Evolutionary conservation across 2,329 filamentous ascomycete genomes (phyloP).

Genomic region (Phaeosphaeriaceae sp.): DNA sequence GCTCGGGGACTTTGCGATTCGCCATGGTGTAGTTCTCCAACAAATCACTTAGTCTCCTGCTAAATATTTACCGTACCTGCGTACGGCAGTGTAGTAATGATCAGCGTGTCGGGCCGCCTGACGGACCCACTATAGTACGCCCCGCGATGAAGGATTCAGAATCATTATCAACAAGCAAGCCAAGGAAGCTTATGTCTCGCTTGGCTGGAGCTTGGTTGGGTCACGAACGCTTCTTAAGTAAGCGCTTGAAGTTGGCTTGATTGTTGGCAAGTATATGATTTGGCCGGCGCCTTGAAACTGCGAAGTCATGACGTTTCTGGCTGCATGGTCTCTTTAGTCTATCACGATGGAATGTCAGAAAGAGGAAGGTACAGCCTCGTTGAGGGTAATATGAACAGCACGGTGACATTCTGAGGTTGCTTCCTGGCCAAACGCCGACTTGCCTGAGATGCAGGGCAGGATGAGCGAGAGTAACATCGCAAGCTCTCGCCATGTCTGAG

Average conservation of each 20-base stretch:
- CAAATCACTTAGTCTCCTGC: neutral
- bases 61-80: neutral
- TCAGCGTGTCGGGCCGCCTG: neutral
- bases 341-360: neutral
- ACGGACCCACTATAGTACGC: neutral
- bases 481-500: neutral
- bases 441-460: neutral
- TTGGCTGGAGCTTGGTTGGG: neutral
- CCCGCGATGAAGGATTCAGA: neutral
- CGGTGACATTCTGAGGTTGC: neutral
- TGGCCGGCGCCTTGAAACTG: neutral
- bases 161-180: neutral
- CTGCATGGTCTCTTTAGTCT: neutral
- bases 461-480: neutral
- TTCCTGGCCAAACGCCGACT: no score
- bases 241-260: neutral
- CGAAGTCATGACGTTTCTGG: neutral
- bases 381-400: neutral
- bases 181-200: neutral
- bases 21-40: neutral
- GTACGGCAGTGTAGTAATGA: neutral
- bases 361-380: neutral
- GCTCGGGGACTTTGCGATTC: neutral
- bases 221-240: neutral
- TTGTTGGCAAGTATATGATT: neutral